Evolutionary conservation across 805 yeast species (phyloP).

Genomic region (Lachancea dasiensis): DNA sequence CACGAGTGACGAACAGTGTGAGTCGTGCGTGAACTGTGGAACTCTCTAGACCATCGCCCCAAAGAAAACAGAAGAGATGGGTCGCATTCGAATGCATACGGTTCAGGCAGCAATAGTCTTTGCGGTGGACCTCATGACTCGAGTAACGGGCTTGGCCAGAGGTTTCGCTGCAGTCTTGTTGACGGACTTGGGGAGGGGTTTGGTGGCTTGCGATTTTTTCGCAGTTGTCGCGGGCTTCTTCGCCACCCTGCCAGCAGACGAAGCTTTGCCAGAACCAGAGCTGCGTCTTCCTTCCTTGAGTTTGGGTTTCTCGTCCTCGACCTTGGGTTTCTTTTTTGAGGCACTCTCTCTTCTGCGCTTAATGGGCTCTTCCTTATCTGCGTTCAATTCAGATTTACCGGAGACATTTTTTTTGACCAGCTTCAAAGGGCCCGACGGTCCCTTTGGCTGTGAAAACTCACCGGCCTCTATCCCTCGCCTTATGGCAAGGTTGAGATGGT

Average conservation of each 20-base stretch:
- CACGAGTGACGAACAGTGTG: no score
- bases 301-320: neutral
- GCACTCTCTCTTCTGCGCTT: conserved; percentile 6
- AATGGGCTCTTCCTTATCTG: conserved; percentile 19
- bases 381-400: conserved; percentile 30
- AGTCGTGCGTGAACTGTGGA: no score
- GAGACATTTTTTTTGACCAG: conserved; percentile 33
- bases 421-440: conserved; percentile 82
- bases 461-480: conserved; percentile 77
- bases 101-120: neutral
- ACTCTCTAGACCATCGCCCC: no score
- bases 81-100: no score
- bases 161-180: neutral
- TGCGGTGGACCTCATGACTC: conserved; percentile 1
- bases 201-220: neutral
- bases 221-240: conserved; percentile 1
- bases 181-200: conserved; percentile 1
- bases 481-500: conserved; percentile 61
- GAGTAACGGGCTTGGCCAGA: neutral
- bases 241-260: neutral
- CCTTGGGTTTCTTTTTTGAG: conserved; percentile 1
- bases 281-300: conserved; percentile 4
- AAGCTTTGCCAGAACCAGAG: neutral
- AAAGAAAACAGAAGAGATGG: no score
- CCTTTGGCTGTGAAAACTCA: conserved; percentile 78